A percentile compares a stretch with the other conserved stretches of the same genome.
phyloP scores from a whole-genome alignment of 352 stramenopile genomes.

The Phytopythium oedochilum region DNA sequence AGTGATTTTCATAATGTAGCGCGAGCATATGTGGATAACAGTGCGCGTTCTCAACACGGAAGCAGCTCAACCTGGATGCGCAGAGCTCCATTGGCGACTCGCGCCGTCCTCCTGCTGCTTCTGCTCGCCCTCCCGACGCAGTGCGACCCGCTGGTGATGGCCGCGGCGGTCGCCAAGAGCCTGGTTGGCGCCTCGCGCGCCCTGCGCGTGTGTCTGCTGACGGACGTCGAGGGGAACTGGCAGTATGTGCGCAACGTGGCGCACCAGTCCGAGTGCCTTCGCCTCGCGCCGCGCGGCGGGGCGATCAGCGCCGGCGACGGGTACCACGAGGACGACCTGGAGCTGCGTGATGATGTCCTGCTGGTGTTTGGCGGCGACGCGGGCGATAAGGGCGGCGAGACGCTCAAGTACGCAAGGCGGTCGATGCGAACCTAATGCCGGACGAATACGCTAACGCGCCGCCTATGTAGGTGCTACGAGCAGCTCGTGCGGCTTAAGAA shows the following conservation, averaged over 20 bases:
- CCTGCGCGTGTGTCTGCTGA: conserved; percentile 62
- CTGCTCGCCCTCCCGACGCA: not conserved
- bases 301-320: not conserved
- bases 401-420: conserved; percentile 47
- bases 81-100: not conserved
- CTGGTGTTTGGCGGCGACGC: conserved; percentile 90
- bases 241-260: conserved; percentile 67
- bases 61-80: not conserved
- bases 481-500: conserved; percentile 86
- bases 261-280: conserved; percentile 53
- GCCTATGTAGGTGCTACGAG: conserved; percentile 53
- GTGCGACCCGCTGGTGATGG: not conserved
- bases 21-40: too few species aligned
- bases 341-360: conserved; percentile 61
- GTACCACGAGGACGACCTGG: conserved; percentile 31
- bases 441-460: not conserved
- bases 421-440: not conserved
- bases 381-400: conserved; percentile 89
- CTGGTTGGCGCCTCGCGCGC: not conserved
- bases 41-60: too few species aligned
- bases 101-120: not conserved
- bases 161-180: not conserved
- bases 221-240: conserved; percentile 81
- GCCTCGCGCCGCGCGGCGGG: conserved; percentile 16
- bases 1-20: not conserved